phyloP scores from a whole-genome alignment of 1,284 basidiomycete genomes.

The Irpex sp. region DNA sequence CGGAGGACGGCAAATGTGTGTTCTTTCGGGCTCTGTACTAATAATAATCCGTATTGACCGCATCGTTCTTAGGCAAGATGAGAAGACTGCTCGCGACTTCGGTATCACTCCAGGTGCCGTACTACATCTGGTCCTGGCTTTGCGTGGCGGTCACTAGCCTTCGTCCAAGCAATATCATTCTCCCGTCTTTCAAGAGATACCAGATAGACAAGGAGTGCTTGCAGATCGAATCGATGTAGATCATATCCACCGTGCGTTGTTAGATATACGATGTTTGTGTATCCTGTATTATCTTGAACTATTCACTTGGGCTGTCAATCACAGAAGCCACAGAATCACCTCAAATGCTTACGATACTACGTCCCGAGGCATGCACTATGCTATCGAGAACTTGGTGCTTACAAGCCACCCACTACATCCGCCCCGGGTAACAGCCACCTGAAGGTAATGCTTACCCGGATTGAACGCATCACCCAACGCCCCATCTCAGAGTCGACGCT shows the following conservation, averaged over 20 bases:
- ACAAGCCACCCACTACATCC: conserved; percentile 56
- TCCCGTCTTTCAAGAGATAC: neutral
- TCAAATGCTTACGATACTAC: neutral
- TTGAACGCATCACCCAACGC: conserved; percentile 46
- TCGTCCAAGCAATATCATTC: neutral
- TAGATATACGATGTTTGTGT: conserved; percentile 8
- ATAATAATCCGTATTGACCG: neutral
- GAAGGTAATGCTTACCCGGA: conserved; percentile 74
- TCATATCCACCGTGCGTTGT: conserved; percentile 10
- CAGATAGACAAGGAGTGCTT: neutral
- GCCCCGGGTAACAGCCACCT: conserved; percentile 77
- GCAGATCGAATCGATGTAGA: conserved; percentile 10
- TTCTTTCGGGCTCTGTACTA: conserved; percentile 16
- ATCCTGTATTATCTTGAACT: conserved; percentile 7
- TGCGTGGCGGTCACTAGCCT: conserved; percentile 69
- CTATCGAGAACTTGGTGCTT: conserved; percentile 7
- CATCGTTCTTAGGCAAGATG: conserved; percentile 57
- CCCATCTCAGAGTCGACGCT: conserved; percentile 24
- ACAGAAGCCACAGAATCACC: neutral
- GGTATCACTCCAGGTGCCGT: conserved; percentile 82
- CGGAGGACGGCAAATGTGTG: conserved; percentile 93
- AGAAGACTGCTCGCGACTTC: conserved; percentile 83
- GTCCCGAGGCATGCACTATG: neutral
- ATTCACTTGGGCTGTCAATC: neutral
- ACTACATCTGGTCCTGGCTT: conserved; percentile 89